Evolutionary conservation across 148 eudicot species (phyloP).

Genomic region (Rhododendron ferrugineum): DNA sequence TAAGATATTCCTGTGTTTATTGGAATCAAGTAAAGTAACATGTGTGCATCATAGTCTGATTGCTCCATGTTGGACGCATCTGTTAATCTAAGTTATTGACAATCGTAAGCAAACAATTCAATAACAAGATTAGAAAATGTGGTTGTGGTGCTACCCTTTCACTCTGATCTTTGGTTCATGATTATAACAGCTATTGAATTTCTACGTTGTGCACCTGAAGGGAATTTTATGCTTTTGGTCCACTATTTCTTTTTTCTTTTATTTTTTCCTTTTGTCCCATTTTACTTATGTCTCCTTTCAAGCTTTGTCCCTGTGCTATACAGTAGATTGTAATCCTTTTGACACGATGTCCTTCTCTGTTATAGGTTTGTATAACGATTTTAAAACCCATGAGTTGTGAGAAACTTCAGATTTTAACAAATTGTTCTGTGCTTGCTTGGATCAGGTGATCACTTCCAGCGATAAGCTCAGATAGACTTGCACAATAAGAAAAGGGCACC

Average conservation of each 20-base stretch:
- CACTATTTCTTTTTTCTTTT: background rate
- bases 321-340: too few species aligned
- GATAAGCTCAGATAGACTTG: conserved; percentile 51
- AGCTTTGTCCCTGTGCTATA: background rate
- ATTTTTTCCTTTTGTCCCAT: background rate
- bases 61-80: background rate
- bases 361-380: too few species aligned
- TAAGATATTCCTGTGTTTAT: background rate
- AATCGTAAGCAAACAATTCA: background rate
- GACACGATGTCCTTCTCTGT: background rate
- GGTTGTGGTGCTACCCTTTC: background rate
- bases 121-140: background rate
- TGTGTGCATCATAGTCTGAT: background rate
- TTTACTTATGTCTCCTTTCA: background rate
- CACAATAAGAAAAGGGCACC: conserved; percentile 65
- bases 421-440: too few species aligned
- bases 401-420: too few species aligned
- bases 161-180: conserved; percentile 7
- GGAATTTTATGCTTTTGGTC: conserved; percentile 41
- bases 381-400: background rate
- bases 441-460: background rate
- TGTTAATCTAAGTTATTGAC: background rate
- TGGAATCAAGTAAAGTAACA: background rate
- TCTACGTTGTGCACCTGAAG: conserved; percentile 45
- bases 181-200: conserved; percentile 72